Evolutionary conservation across 176 grass and related monocot genomes (phyloP).

Genomic region (Thalia dealbata): DNA sequence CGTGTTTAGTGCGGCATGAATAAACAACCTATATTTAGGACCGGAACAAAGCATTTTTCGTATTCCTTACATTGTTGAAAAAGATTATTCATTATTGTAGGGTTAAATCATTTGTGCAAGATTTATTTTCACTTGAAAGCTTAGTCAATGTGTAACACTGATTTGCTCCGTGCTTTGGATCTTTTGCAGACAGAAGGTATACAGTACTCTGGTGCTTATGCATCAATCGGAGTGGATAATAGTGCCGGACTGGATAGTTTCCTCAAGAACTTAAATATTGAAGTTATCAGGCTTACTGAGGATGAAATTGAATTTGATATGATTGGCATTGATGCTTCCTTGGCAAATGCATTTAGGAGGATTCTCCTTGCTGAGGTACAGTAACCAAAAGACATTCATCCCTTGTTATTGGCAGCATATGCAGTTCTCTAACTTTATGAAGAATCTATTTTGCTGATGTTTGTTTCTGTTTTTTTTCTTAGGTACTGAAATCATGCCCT

Average conservation of each 20-base stretch:
- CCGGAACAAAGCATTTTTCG: neutral
- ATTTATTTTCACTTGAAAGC: neutral
- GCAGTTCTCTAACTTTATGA: neutral
- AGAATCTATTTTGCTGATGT: neutral
- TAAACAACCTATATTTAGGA: neutral
- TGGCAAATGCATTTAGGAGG: constrained; percentile 79
- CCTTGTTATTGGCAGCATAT: neutral
- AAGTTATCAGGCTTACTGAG: constrained; percentile 53
- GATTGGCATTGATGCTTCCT: constrained; percentile 76
- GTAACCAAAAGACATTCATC: neutral
- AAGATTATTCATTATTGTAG: neutral
- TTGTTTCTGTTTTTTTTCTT: neutral
- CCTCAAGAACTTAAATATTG: constrained; percentile 48
- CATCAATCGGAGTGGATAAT: constrained; percentile 59
- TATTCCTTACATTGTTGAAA: neutral
- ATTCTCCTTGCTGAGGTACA: constrained; percentile 82
- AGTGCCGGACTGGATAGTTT: constrained; percentile 43
- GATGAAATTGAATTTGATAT: constrained; percentile 98
- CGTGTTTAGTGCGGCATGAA: neutral
- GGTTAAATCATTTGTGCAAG: neutral
- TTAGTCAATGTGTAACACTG: neutral
- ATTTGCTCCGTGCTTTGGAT: neutral
- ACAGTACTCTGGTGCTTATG: constrained; percentile 57
- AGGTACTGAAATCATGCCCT: neutral
- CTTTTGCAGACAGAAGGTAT: constrained; percentile 57